A percentile compares a stretch with the other conserved stretches of the same genome.
These are phyloP conservation scores for Antitrichia curtipendula DNA, from an alignment of 225 moss, liverwort and hornwort species.

Conservation along the genomic window DNA sequence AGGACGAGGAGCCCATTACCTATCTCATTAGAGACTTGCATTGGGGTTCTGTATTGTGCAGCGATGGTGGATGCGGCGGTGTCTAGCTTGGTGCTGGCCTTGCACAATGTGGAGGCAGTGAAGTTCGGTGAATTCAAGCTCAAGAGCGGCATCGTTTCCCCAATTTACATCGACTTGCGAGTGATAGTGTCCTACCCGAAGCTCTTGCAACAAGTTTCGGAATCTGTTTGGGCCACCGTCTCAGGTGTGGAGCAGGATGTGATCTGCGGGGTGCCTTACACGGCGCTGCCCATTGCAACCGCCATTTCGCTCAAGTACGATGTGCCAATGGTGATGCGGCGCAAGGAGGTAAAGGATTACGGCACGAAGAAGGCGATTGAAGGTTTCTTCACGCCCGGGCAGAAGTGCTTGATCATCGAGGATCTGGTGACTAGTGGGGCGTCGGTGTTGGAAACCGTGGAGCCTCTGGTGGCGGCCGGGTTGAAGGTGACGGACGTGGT, in stretches of 20 bases:
- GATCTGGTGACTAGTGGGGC: conserved; percentile 91
- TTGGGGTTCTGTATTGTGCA: not conserved
- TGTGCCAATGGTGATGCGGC: conserved; percentile 89
- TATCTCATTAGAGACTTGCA: not conserved
- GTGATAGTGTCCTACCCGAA: conserved; percentile 80
- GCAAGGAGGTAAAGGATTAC: conserved; percentile 96
- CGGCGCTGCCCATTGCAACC: conserved; percentile 86
- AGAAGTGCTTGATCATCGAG: conserved; percentile 82
- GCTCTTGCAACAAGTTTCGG: conserved; percentile 58
- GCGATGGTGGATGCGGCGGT: conserved; percentile 26
- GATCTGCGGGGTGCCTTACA: conserved; percentile 90
- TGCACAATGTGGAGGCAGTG: conserved; percentile 73
- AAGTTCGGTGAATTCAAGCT: conserved; percentile 89
- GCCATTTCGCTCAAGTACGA: conserved; percentile 65
- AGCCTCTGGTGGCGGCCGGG: conserved; percentile 49
- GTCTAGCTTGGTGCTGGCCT: conserved; percentile 49
- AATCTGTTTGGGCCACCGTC: conserved; percentile 55
- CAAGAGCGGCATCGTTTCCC: conserved; percentile 69
- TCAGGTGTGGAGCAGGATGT: conserved; percentile 47
- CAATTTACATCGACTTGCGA: conserved; percentile 82
- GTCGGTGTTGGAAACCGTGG: conserved; percentile 82
- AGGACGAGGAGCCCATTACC: too few relatives aligned
- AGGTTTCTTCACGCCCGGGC: conserved; percentile 63
- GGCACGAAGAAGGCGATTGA: conserved; percentile 97
- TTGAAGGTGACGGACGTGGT: conserved; percentile 78